These are phyloP conservation scores for Ophiosphaerella korrae DNA, from an alignment of 2,329 filamentous ascomycete genomes.

Conservation along the genomic window DNA sequence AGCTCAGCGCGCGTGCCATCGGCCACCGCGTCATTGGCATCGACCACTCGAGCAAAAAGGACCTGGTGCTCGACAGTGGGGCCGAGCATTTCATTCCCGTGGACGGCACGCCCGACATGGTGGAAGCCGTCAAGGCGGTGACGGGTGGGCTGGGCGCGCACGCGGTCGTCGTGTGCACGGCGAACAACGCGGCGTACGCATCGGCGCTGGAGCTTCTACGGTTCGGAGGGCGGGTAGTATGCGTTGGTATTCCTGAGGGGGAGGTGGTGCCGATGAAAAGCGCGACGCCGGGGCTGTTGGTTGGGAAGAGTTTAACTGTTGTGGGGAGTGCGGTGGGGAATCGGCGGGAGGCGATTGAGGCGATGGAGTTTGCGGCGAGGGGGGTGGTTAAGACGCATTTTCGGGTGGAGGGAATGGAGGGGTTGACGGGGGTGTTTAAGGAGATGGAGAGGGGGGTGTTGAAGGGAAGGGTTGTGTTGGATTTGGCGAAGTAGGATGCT, in stretches of 20 bases:
- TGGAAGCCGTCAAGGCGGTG: conserved; percentile 60
- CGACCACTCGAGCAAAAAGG: conserved; percentile 69
- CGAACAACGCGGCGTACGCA: conserved; percentile 55
- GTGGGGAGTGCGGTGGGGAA: conserved; percentile 55
- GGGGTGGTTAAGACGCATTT: conserved; percentile 56
- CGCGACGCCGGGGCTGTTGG: conserved; percentile 48
- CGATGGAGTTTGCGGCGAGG: conserved; percentile 51
- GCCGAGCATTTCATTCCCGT: conserved; percentile 71
- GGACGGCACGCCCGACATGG: conserved; percentile 57
- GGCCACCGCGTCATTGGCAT: conserved; percentile 69
- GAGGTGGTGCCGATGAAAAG: conserved; percentile 52
- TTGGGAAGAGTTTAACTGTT: conserved; percentile 51
- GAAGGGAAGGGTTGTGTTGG: conserved; percentile 55
- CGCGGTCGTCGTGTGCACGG: conserved; percentile 62
- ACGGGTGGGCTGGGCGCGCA: conserved; percentile 65
- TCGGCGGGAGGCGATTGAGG: conserved; percentile 56
- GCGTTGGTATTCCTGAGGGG: conserved; percentile 56
- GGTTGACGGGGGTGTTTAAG: conserved; percentile 52
- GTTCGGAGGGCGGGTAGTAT: conserved; percentile 53
- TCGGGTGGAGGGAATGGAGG: conserved; percentile 53
- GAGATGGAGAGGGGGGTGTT: conserved; percentile 54
- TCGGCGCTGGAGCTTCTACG: conserved; percentile 48
- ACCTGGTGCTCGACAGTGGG: conserved; percentile 63
- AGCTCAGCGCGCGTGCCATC: conserved; percentile 65
- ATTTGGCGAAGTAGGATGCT: conserved; percentile 33